Percentiles rank a stretch among this genome's conserved stretches.
These are phyloP conservation scores for Monilinia polystroma DNA, from an alignment of 2,329 filamentous ascomycete species.

Conservation along the genomic window DNA sequence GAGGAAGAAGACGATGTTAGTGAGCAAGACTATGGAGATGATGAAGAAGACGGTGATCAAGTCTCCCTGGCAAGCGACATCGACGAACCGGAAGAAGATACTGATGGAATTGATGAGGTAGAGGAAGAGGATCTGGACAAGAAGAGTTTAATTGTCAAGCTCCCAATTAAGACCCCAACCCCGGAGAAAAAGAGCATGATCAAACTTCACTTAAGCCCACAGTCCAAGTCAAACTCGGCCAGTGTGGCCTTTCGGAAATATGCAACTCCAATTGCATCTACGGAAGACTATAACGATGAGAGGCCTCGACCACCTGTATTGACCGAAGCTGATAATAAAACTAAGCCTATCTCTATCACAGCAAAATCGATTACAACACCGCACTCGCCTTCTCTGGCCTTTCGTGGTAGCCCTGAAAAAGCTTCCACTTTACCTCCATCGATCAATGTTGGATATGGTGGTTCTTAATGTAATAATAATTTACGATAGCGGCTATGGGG, in stretches of 20 bases:
- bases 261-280: constrained; percentile 5
- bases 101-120: constrained; percentile 43
- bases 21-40: constrained; percentile 72
- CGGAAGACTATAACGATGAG: constrained; percentile 5
- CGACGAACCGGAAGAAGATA: constrained; percentile 56
- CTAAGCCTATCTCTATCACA: constrained; percentile 24
- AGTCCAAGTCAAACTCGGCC: constrained; percentile 18
- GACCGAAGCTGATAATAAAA: constrained; percentile 15
- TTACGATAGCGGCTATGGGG: constrained; percentile 11
- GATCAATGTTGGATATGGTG: constrained; percentile 32
- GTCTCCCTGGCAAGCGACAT: constrained; percentile 58
- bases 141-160: constrained; percentile 70
- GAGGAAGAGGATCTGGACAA: constrained; percentile 54
- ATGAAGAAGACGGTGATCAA: constrained; percentile 69
- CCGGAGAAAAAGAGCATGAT: constrained; percentile 37
- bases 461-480: constrained; percentile 24
- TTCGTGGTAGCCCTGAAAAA: constrained; percentile 63
- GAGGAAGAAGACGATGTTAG: constrained; percentile 68
- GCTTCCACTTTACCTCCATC: constrained; percentile 38
- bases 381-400: constrained; percentile 47
- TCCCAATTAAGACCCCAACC: constrained; percentile 50
- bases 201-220: constrained; percentile 31
- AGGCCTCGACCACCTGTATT: constrained; percentile 20
- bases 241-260: constrained; percentile 22
- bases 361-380: constrained; percentile 25